These are phyloP conservation scores for Scleromitrula shiraiana DNA, from an alignment of 2,329 filamentous ascomycete genomes.

Conservation along the genomic window DNA sequence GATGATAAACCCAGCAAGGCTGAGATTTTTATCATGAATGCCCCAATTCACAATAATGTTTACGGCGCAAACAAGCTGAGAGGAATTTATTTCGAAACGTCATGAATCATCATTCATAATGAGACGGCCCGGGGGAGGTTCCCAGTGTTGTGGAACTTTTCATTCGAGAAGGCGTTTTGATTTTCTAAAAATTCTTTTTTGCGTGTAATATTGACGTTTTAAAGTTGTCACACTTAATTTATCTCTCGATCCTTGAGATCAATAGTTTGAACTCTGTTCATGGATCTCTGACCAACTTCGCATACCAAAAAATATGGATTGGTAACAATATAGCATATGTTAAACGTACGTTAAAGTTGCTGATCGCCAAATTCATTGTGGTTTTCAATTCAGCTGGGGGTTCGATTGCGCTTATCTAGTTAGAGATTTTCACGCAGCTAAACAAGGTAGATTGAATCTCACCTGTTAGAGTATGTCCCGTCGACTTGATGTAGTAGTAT, in stretches of 20 bases:
- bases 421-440: neutral
- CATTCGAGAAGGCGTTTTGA: slow-evolving; percentile 1
- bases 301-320: neutral
- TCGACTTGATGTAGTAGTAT: slow-evolving; percentile 1
- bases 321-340: neutral
- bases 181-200: slow-evolving; percentile 6
- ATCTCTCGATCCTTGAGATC: slow-evolving; percentile 9
- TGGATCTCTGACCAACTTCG: neutral
- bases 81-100: slow-evolving; percentile 5
- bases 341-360: too few species aligned
- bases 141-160: slow-evolving; percentile 5
- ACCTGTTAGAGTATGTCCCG: slow-evolving; percentile 1
- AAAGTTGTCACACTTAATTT: slow-evolving; percentile 8
- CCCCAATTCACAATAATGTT: neutral
- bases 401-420: slow-evolving; percentile 4
- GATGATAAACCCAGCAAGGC: slow-evolving; percentile 7
- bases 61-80: slow-evolving; percentile 9
- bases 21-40: slow-evolving; percentile 4
- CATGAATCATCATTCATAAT: slow-evolving; percentile 4
- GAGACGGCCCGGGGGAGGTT: slow-evolving; percentile 2
- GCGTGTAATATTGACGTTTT: slow-evolving; percentile 12
- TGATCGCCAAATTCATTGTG: neutral
- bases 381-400: neutral
- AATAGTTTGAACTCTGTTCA: slow-evolving; percentile 9
- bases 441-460: neutral